Base-by-base conservation (phyloP, 164 flowering plant species). In the Liriodendron chinense region DNA sequence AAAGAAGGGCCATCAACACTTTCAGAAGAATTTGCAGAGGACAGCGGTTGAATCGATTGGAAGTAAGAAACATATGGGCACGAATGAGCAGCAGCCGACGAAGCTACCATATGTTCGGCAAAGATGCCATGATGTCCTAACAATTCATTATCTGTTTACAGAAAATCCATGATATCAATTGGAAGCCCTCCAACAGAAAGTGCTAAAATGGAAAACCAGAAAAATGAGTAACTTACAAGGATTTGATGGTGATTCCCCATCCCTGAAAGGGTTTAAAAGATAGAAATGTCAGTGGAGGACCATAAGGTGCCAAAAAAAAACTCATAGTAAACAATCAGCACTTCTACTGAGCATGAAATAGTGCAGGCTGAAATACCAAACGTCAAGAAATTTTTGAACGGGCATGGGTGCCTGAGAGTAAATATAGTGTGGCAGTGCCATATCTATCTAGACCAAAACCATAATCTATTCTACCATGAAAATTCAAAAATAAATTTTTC, bases 61-160 rank as follows among this genome's bases (percentile, higher is more conserved):
- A 89, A 78, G 80, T 88, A 88, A 61, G 92, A 86, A 68, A 92
- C 26, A 76, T 90, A 92, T 1, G 98, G 98, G 83, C 98, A 94
- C n/a, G 89, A 88, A 80, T 90, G 97, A 56, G 82, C 56, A 57
- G 88, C 86, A 62, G 88, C 86, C 66, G 98, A 90, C 76, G 98
- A 86, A 43, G 89, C 90, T 9, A 90, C 80, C 67, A 96, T 74
- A 74, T 87, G 93, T 76, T 92, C 97, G 21, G 94, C 83, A 82
- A 87, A 92, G 69, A 90, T 69, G 59, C 91, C 83, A 82, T 86
- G 90, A 64, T 87, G 97, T 47, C 89, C 93, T 76, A 91, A 68
- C 25, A 89, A 82, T 73, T 92, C 97, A 79, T 89, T 93, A 88
- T 90, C 97, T 94, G 85, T 83, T 83, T 79, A 77, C 72, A 49